These are phyloP conservation scores for Euryodendron excelsum DNA, from an alignment of 148 eudicot genomes.

Conservation along the genomic window DNA sequence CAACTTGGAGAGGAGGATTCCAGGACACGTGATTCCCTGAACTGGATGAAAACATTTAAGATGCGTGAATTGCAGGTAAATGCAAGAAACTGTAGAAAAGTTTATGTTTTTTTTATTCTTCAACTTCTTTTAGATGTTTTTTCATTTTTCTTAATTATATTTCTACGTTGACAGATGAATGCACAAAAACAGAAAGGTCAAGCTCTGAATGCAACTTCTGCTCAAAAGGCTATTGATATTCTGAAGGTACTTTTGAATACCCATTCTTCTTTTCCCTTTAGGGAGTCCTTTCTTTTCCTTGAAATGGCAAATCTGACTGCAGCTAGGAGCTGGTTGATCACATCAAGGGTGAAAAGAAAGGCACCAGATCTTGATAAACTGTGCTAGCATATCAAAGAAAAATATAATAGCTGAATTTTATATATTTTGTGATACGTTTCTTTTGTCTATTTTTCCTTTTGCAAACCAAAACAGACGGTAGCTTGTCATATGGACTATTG, in stretches of 20 bases:
- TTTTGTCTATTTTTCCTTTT: too few species aligned
- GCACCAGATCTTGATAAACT: too few species aligned
- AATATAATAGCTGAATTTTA: too few species aligned
- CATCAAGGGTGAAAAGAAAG: too few species aligned
- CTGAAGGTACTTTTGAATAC: constrained; percentile 50
- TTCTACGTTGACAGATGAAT: constrained; percentile 48
- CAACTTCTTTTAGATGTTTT: background rate
- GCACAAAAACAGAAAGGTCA: constrained; percentile 88
- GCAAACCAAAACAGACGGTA: too few species aligned
- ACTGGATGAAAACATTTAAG: constrained; percentile 95
- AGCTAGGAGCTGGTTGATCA: too few species aligned
- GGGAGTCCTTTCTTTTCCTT: too few species aligned
- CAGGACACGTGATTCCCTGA: constrained; percentile 89
- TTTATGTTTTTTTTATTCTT: background rate
- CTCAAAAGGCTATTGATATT: constrained; percentile 73
- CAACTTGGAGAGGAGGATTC: constrained; percentile 98
- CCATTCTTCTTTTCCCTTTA: background rate
- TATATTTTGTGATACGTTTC: too few species aligned
- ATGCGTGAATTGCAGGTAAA: constrained; percentile 80
- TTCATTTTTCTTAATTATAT: background rate
- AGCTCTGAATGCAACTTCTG: constrained; percentile 59
- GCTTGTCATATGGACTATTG: too few species aligned
- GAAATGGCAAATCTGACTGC: too few species aligned
- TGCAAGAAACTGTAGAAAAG: background rate
- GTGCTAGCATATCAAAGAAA: too few species aligned